phyloP scores from a whole-genome alignment of 192 early-diverging fungal genomes.

The Gonapodya prolifera region DNA sequence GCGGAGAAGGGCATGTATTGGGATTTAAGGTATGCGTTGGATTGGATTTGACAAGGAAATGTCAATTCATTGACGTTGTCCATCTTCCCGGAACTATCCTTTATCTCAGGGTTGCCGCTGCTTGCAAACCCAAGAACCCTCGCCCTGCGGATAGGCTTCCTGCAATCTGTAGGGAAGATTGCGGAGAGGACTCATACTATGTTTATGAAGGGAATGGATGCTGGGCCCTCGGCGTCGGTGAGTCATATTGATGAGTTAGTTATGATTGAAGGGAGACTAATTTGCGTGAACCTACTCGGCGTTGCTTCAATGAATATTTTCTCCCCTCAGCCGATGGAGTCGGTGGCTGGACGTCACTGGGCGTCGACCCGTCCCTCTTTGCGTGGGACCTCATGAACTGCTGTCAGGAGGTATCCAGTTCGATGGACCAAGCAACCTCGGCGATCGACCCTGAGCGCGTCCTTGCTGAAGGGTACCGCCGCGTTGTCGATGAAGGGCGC shows the following conservation, averaged over 20 bases:
- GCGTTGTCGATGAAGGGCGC: conserved; percentile 3
- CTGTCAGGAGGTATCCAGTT: neutral
- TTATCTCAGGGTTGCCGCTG: neutral
- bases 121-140: neutral
- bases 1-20: neutral
- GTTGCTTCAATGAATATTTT: too few relatives aligned
- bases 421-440: neutral
- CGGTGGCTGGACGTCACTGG: conserved; percentile 9
- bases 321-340: conserved; percentile 10
- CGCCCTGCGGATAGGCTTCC: neutral
- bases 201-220: neutral
- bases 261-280: too few relatives aligned
- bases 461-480: conserved; percentile 7
- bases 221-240: conserved; percentile 4
- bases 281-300: too few relatives aligned
- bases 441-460: neutral
- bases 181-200: conserved; percentile 14
- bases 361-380: conserved; percentile 11
- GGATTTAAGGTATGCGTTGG: neutral
- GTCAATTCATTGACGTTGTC: neutral
- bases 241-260: too few relatives aligned
- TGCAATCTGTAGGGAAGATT: conserved; percentile 7
- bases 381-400: conserved; percentile 17
- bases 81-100: neutral
- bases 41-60: neutral